phyloP scores from a whole-genome alignment of 257 asterid genomes.

The Rhazya stricta region DNA sequence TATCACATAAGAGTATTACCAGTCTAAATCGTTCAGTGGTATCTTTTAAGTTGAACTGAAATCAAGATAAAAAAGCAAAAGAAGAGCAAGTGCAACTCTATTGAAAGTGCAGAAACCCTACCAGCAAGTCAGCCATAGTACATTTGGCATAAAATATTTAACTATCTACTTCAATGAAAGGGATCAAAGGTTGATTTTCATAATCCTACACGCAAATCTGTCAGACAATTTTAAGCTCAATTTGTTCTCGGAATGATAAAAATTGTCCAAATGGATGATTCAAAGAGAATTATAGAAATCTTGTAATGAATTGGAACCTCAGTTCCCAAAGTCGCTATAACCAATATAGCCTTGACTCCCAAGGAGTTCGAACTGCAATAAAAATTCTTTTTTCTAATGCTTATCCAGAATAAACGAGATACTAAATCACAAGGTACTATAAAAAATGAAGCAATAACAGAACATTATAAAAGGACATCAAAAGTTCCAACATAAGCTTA shows the following conservation, averaged over 20 bases:
- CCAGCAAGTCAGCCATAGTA: background rate
- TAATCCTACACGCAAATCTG: background rate
- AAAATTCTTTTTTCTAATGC: background rate
- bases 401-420: background rate
- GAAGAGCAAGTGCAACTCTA: background rate
- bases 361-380: background rate
- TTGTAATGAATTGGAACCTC: background rate
- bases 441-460: background rate
- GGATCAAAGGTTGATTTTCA: background rate
- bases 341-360: background rate
- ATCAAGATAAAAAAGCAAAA: background rate
- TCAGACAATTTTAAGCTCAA: background rate
- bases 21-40: background rate
- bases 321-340: background rate
- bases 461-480: background rate
- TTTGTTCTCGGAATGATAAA: background rate
- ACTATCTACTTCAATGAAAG: background rate
- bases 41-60: background rate
- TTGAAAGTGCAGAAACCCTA: background rate
- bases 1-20: background rate
- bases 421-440: background rate
- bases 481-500: background rate
- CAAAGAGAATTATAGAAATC: background rate
- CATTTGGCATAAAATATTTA: background rate
- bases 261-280: background rate